These are phyloP conservation scores for Chalciporus piperatus DNA, from an alignment of 768 basidiomycete genomes.

Conservation along the genomic window DNA sequence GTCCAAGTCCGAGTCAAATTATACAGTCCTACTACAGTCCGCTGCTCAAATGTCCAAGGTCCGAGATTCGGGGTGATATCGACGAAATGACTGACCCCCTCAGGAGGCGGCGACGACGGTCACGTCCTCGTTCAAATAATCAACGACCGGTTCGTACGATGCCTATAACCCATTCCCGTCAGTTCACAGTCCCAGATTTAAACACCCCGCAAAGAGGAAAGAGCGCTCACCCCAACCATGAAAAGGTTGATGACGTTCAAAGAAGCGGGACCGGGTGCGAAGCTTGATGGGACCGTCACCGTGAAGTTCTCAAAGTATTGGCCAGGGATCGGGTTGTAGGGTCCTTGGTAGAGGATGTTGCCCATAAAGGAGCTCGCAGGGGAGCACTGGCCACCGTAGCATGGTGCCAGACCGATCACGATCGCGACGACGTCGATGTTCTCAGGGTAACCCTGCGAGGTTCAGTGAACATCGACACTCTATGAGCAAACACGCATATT, in stretches of 20 bases:
- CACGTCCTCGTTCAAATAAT: constrained; percentile 24
- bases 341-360: constrained; percentile 34
- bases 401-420: constrained; percentile 31
- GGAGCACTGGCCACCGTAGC: constrained; percentile 21
- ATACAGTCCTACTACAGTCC: too few relatives aligned
- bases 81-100: not conserved
- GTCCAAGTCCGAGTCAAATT: too few relatives aligned
- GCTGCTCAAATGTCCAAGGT: too few relatives aligned
- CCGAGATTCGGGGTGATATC: not conserved
- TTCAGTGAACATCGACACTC: not conserved
- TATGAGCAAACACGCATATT: not conserved
- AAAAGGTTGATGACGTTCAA: constrained; percentile 37
- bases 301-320: constrained; percentile 32
- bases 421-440: constrained; percentile 29
- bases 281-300: constrained; percentile 24
- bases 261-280: constrained; percentile 31
- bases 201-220: not conserved
- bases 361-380: constrained; percentile 27
- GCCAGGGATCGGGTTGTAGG: constrained; percentile 23
- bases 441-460: constrained; percentile 16
- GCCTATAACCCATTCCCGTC: constrained; percentile 8
- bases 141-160: constrained; percentile 5
- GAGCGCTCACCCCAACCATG: constrained; percentile 39
- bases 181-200: not conserved
- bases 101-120: constrained; percentile 6